Evolutionary conservation across 2,329 filamentous ascomycete species (phyloP), one percentile per base, ranked within the genome.

Genomic region (Monosporascus ibericus): DNA sequence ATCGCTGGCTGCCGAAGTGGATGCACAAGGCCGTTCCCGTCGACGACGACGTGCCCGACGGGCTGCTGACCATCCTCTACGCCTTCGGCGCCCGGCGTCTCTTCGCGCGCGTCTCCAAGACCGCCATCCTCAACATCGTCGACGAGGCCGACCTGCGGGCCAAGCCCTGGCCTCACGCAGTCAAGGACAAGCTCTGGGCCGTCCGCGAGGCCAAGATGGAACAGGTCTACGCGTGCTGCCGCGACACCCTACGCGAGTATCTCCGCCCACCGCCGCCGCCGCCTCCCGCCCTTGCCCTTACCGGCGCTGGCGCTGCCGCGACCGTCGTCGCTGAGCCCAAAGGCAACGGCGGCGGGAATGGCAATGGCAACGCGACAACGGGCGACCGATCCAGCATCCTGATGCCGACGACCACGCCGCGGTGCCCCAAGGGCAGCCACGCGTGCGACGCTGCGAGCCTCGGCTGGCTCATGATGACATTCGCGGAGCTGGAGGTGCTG

Each of bases 391-490:
- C 54, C 58, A 17, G 60, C 63, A 34, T 42, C 3, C 53, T 69
- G 27, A 50, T 61, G n/a, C 57, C 76, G 3, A 72, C 69, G 1
- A 71, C 67, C 34, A 66, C 62, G 1, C 70, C 76, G 3, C 70
- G 78, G 36, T 81, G 78, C 52, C 75, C 76, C 17, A 76, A 70
- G 52, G 75, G 75, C 0, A 76, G 71, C 50, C 76, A 75, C 50
- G 65, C 68, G 59, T 81, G 78, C 51, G 79, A 81, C 55, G 76
- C 77, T 0, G 72, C 72, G 0, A 80, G 78, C 50, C 66, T 81
- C 0, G 78, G 78, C 3, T 81, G 77, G 76, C 59, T 79, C 36
- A 77, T 81, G 72, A 67, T 79, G n/a, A 65, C 74, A 0, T 76
- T 74, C 50, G 74, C 74, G 48, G 75, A 80, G 56, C 65, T 79